phyloP scores from a whole-genome alignment of 1,284 basidiomycete genomes.

The Gomphus bonarii region DNA sequence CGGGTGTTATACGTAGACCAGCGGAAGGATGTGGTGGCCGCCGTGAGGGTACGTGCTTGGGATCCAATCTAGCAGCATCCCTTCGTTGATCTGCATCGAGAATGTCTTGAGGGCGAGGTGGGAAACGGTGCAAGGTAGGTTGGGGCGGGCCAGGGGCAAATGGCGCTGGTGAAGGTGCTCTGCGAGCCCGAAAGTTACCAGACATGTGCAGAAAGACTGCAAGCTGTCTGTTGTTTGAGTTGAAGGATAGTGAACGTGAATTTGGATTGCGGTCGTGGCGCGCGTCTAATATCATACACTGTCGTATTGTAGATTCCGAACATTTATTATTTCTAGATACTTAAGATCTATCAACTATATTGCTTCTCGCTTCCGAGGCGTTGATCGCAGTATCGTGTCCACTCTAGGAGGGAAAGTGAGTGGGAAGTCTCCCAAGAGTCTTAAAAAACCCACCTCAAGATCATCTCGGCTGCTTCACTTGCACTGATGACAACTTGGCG shows the following conservation, averaged over 20 bases:
- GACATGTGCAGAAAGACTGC: conserved; percentile 11
- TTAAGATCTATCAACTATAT: neutral
- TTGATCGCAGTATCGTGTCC: conserved; percentile 41
- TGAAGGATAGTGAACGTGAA: neutral
- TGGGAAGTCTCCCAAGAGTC: conserved; percentile 1
- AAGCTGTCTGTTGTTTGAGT: neutral
- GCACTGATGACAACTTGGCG: conserved; percentile 90
- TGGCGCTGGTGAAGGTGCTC: conserved; percentile 55
- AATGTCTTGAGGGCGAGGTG: conserved; percentile 47
- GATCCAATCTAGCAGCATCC: conserved; percentile 39
- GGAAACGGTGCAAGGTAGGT: conserved; percentile 40
- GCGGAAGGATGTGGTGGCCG: conserved; percentile 41
- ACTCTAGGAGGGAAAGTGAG: conserved; percentile 21
- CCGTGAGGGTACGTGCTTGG: conserved; percentile 46
- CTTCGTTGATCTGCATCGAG: conserved; percentile 64
- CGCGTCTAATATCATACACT: neutral
- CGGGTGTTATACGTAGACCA: conserved; percentile 53
- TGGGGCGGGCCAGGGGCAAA: conserved; percentile 26
- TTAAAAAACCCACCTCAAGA: conserved; percentile 63
- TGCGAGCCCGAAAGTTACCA: conserved; percentile 35
- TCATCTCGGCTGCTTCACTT: conserved; percentile 98
- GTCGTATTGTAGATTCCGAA: neutral
- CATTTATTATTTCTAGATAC: neutral
- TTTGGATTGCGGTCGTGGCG: neutral
- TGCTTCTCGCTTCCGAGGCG: conserved; percentile 46